Conservation (phyloP, 2,329 filamentous ascomycete species). For the Calonectria fujianensis region DNA sequence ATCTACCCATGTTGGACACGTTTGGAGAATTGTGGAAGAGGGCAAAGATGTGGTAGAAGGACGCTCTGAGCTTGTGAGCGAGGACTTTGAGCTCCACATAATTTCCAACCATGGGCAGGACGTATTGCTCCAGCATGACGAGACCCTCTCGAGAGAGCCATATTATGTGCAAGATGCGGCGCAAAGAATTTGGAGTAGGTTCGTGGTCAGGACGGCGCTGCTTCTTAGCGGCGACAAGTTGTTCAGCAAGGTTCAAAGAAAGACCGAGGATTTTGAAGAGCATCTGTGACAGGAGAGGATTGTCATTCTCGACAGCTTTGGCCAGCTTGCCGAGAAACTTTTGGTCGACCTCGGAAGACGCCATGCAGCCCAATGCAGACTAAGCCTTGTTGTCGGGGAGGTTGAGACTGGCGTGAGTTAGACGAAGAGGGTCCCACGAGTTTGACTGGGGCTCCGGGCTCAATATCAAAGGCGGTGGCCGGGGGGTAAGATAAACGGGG, state of each 20-base stretch:
- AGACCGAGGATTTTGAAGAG: conserved; percentile 94
- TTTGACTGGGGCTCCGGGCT: conserved; percentile 49
- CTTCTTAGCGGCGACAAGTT: conserved; percentile 88
- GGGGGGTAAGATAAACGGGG: conserved; percentile 46
- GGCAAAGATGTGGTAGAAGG: conserved; percentile 97
- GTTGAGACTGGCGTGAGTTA: conserved; percentile 41
- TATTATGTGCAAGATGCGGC: conserved; percentile 91
- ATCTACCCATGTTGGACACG: conserved; percentile 77
- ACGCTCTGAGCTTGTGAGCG: conserved; percentile 92
- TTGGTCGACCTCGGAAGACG: conserved; percentile 96
- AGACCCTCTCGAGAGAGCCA: conserved; percentile 96
- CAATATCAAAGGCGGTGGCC: conserved; percentile 48
- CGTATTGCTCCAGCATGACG: conserved; percentile 89
- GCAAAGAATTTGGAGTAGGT: conserved; percentile 85
- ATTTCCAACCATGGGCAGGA: conserved; percentile 88
- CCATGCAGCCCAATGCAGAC: conserved; percentile 76
- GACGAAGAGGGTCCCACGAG: conserved; percentile 46
- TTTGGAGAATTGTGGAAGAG: conserved; percentile 94
- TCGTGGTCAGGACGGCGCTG: conserved; percentile 87
- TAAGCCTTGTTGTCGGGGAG: conserved; percentile 28
- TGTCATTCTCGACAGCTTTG: conserved; percentile 84
- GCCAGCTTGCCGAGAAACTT: conserved; percentile 96
- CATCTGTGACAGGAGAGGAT: conserved; percentile 85
- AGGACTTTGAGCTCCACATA: conserved; percentile 91
- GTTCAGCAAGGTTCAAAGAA: conserved; percentile 89